phyloP scores from a whole-genome alignment of 129 eudicot genomes.

The Chrysanthemum seticuspe region DNA sequence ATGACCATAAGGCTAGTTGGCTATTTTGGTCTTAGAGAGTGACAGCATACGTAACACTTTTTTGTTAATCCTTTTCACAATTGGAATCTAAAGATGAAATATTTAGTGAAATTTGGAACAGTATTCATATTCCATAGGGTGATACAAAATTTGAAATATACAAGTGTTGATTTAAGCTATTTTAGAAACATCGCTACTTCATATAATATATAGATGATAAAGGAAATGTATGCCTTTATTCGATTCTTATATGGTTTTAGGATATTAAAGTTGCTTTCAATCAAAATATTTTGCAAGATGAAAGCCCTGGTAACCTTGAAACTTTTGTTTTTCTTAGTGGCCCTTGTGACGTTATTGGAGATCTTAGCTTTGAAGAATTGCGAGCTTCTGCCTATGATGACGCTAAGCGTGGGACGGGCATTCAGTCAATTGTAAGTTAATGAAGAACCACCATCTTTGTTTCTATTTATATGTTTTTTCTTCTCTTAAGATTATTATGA shows the following conservation, averaged over 20 bases:
- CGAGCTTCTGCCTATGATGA: slow-evolving; percentile 84
- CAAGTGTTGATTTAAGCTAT: neutral
- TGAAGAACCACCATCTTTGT: slow-evolving; percentile 1
- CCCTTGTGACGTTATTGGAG: slow-evolving; percentile 93
- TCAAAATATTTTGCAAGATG: slow-evolving; percentile 1
- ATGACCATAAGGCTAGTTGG: neutral
- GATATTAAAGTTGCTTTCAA: slow-evolving; percentile 1
- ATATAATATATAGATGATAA: neutral
- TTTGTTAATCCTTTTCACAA: neutral
- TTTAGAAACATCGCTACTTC: neutral
- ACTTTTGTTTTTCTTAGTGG: slow-evolving; percentile 49
- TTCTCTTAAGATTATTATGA: neutral
- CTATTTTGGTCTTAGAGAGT: neutral
- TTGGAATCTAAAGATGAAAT: slow-evolving; percentile 3
- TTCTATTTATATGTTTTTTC: neutral
- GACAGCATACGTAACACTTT: neutral
- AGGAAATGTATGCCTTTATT: neutral
- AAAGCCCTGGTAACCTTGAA: slow-evolving; percentile 17
- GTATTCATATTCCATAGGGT: neutral
- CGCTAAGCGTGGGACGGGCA: slow-evolving; percentile 66
- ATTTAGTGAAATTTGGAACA: neutral
- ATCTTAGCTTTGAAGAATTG: slow-evolving; percentile 88
- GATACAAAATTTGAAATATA: neutral
- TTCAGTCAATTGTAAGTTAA: slow-evolving; percentile 81
- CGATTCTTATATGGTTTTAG: slow-evolving; percentile 1